Evolutionary conservation across 768 basidiomycete species (phyloP).

Genomic region (Symmetrospora coprosmae): DNA sequence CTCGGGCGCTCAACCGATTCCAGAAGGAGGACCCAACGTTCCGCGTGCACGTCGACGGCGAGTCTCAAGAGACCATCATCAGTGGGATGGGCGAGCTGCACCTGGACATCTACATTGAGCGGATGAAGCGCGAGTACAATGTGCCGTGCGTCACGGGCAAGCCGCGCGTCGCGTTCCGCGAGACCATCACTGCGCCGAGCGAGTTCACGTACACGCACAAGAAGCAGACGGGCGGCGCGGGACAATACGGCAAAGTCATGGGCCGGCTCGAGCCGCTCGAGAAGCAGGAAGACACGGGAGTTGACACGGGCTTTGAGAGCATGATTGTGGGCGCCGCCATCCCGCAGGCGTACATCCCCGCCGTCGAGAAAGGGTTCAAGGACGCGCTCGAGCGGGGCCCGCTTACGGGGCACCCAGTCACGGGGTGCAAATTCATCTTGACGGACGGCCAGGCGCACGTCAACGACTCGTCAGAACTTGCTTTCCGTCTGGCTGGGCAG

Average conservation of each 20-base stretch:
- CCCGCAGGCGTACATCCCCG: constrained; percentile 80
- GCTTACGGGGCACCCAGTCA: constrained; percentile 72
- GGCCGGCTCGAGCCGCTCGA: constrained; percentile 84
- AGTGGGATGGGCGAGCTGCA: constrained; percentile 99
- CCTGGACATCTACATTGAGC: constrained; percentile 96
- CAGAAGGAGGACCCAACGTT: constrained; percentile 98
- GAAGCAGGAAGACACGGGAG: constrained; percentile 59
- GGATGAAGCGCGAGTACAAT: constrained; percentile 95
- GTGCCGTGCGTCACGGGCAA: constrained; percentile 85
- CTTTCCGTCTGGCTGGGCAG: constrained; percentile 78
- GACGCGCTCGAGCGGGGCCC: constrained; percentile 85
- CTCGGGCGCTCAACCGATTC: constrained; percentile 89
- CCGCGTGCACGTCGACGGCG: constrained; percentile 84
- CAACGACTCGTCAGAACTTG: constrained; percentile 91
- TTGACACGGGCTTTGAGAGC: constrained; percentile 62
- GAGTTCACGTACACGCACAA: constrained; percentile 86
- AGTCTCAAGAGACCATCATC: constrained; percentile 97
- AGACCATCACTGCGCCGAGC: constrained; percentile 70
- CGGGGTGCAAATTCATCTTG: constrained; percentile 69
- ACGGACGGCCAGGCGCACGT: constrained; percentile 84
- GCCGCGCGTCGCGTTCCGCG: constrained; percentile 90
- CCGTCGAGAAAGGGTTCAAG: constrained; percentile 90
- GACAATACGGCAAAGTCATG: constrained; percentile 85
- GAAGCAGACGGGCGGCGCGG: constrained; percentile 95
- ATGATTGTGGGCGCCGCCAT: constrained; percentile 83